Base-by-base conservation (phyloP, 139 green algal species). In the Coelastrella sp. region DNA sequence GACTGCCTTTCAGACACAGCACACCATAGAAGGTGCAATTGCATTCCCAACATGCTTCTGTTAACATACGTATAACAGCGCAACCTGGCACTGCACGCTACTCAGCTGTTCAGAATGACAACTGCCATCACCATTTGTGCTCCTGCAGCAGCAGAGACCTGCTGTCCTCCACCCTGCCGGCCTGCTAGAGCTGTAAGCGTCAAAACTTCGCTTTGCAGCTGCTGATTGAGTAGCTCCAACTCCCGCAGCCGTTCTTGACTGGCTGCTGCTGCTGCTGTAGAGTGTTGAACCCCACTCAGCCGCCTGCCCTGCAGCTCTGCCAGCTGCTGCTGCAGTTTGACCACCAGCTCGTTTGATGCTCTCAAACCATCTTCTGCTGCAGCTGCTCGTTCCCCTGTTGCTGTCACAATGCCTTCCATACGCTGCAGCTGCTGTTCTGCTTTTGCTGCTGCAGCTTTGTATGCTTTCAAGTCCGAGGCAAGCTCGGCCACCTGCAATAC, bases 321-420 rank as follows among this genome's bases (percentile, higher is more conserved):
- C 77, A 83, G 54, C 32, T 83, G 77, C 54, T 83, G n/a, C 47
- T 83, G 77, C 77, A 83, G 10, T 19, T n/a, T 20, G 17, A 83
- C 77, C 54, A 83, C 54, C 11, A 83, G 77, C 77, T 83, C 47
- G 32, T 57, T 57, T 59, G 57, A 20, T 47, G 77, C 60, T 17
- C 77, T 56, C 20, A 57, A 64, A 47, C 32, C 58, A 57, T 83
- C 77, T 22, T 83, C 77, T 83, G 77, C 77, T 65, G 77, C 77
- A 23, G 77, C 77, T 8, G 77, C 77, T 5, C 77, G 77, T 47
- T 83, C 77, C 6, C 77, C 77, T 23, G 77, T 83, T 19, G 32
- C 58, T 17, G 17, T 13, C 32, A 83, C 17, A 17, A 83, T 60
- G 32, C 77, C 77, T 22, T 83, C 77, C 23, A 83, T 59, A 17